Percentiles rank a stretch among this genome's conserved stretches.
Evolutionary conservation across 2,329 filamentous ascomycete genomes (phyloP).

Genomic region (Hymenoscyphus albidus): DNA sequence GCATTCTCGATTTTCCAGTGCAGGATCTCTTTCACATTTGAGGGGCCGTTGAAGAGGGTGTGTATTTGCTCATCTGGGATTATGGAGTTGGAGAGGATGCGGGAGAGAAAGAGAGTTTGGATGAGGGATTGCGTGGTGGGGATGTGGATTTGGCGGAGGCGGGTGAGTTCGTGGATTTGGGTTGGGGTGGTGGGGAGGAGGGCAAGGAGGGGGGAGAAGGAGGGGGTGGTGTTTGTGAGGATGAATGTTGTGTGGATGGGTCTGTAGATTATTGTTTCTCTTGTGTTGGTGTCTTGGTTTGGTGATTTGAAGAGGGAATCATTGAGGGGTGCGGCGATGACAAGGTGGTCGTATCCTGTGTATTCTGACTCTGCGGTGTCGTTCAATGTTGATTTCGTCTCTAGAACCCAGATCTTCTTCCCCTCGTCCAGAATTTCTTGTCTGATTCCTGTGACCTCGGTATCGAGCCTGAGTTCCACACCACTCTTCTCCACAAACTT

Average conservation of each 20-base stretch:
- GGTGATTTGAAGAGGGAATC: neutral
- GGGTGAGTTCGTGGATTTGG: conserved; percentile 17
- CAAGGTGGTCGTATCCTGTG: conserved; percentile 17
- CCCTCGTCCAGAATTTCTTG: neutral
- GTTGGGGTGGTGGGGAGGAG: conserved; percentile 7
- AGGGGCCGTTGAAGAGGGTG: neutral
- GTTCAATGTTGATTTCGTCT: neutral
- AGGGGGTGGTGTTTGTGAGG: neutral
- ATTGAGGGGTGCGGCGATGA: conserved; percentile 18
- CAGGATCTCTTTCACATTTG: conserved; percentile 1
- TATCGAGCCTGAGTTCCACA: conserved; percentile 12
- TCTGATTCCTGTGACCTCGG: conserved; percentile 13
- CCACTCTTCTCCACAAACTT: conserved; percentile 12
- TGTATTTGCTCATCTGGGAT: neutral
- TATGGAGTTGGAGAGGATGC: conserved; percentile 11
- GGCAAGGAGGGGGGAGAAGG: neutral
- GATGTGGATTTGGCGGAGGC: conserved; percentile 11
- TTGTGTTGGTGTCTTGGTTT: neutral
- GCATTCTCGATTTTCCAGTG: conserved; percentile 15
- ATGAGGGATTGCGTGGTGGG: neutral
- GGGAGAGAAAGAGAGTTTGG: conserved; percentile 11
- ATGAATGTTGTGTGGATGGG: conserved; percentile 15
- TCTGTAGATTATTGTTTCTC: conserved; percentile 13
- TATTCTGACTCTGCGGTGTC: neutral
- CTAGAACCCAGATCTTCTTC: conserved; percentile 12